Conservation (phyloP, 2,329 filamentous ascomycete species). For the Cercospora sp. region DNA sequence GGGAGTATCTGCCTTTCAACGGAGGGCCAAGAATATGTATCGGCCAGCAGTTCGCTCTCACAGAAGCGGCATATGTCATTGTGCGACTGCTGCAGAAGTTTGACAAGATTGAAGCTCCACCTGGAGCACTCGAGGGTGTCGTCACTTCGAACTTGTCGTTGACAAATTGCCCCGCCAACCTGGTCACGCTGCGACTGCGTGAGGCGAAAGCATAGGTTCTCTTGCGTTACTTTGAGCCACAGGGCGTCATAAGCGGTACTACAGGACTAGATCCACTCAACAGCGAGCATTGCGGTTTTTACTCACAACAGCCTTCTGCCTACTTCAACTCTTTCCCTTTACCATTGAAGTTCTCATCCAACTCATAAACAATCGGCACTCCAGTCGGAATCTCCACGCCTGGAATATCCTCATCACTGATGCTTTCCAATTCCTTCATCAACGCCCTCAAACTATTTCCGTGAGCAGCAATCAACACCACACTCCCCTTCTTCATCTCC, state of each 20-base stretch:
- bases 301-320: not conserved
- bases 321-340: not conserved
- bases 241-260: not conserved
- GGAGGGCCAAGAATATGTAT: conserved; percentile 76
- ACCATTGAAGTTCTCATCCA: not conserved
- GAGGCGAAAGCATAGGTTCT: conserved; percentile 22
- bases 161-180: conserved; percentile 34
- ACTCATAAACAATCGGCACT: not conserved
- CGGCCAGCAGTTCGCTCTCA: conserved; percentile 70
- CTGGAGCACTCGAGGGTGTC: conserved; percentile 25
- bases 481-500: not conserved
- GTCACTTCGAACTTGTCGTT: conserved; percentile 32
- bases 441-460: not conserved
- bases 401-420: not conserved
- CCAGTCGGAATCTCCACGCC: not conserved
- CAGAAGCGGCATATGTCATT: conserved; percentile 37
- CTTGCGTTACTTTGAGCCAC: not conserved
- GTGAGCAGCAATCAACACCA: not conserved
- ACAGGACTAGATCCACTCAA: not conserved
- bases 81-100: conserved; percentile 38
- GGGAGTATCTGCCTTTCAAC: conserved; percentile 42
- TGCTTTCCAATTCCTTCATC: not conserved
- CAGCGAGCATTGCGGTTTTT: not conserved
- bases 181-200: conserved; percentile 33
- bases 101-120: conserved; percentile 33